Evolutionary conservation across 2,329 filamentous ascomycete genomes (phyloP).

Genomic region (Falciphora oryzae): DNA sequence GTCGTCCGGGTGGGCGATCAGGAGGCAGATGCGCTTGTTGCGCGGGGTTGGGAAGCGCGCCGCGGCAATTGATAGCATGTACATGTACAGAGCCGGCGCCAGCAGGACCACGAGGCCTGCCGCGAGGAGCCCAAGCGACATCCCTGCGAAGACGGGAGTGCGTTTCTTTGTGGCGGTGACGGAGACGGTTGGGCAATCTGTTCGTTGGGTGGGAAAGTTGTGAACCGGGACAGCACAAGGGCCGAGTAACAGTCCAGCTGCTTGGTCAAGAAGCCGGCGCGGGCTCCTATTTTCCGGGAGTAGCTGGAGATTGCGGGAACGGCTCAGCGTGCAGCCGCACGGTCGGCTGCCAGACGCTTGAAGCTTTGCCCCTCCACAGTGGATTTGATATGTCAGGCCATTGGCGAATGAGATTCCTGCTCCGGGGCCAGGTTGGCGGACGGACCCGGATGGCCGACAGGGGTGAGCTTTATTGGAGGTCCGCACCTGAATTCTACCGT

Average conservation of each 20-base stretch:
- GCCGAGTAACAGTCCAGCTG: not conserved
- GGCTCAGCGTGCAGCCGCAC: no score
- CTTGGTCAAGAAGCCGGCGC: not conserved
- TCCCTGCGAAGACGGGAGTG: not conserved
- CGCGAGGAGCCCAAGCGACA: constrained; percentile 10
- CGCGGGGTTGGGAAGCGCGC: constrained; percentile 59
- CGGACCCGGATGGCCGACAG: not conserved
- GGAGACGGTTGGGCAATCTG: not conserved
- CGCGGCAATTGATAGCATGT: constrained; percentile 40
- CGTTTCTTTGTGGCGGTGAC: not conserved
- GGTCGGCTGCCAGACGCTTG: not conserved
- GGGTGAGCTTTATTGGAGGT: not conserved
- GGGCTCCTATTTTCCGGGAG: not conserved
- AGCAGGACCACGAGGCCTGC: constrained; percentile 34
- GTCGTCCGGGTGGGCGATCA: constrained; percentile 97
- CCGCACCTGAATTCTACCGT: not conserved
- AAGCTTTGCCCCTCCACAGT: not conserved
- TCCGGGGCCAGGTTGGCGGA: not conserved
- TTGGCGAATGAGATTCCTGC: not conserved
- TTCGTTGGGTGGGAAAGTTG: no score
- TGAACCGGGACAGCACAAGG: no score
- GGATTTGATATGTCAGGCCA: not conserved
- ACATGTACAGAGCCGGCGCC: constrained; percentile 46
- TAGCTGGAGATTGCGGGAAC: not conserved
- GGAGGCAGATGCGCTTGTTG: constrained; percentile 81